phyloP scores from a whole-genome alignment of 345 rosid genomes.

The Sonneratia alba region DNA sequence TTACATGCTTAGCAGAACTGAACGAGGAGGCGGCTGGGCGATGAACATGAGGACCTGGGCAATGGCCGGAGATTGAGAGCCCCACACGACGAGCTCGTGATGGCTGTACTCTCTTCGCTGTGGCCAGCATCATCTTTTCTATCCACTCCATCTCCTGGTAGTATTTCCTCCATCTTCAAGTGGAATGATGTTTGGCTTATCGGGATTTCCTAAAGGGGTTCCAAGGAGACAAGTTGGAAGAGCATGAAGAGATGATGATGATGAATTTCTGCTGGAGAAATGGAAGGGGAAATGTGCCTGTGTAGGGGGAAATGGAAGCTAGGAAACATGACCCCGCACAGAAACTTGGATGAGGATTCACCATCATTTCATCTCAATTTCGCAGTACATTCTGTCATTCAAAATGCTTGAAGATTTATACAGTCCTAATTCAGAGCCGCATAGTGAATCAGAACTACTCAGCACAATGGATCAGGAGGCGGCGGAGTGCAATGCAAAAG shows the following conservation, averaged over 20 bases:
- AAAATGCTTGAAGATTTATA: no score
- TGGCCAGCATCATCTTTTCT: slow-evolving; percentile 33
- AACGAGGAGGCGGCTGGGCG: slow-evolving; percentile 34
- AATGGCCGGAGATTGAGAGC: slow-evolving; percentile 23
- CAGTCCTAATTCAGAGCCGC: no score
- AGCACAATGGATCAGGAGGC: no score
- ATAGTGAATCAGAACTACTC: no score
- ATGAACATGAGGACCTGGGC: slow-evolving; percentile 26
- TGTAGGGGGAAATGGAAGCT: neutral
- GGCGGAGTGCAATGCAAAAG: no score
- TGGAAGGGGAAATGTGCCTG: neutral
- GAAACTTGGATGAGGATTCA: neutral
- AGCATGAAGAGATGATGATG: neutral
- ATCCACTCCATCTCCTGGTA: slow-evolving; percentile 4
- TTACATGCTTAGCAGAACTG: slow-evolving; percentile 26
- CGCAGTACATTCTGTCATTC: no score
- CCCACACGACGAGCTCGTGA: slow-evolving; percentile 34
- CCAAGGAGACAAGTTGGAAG: no score
- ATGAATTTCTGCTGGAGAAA: neutral
- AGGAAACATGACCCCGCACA: neutral
- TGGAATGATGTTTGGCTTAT: no score
- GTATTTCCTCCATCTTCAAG: neutral
- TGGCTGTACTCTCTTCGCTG: slow-evolving; percentile 41
- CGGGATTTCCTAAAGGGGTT: no score
- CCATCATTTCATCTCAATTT: no score